Percentiles rank a stretch among this genome's conserved stretches.
phyloP scores from a whole-genome alignment of 2,329 filamentous ascomycete species.

The Dothiorella sarmentorum region DNA sequence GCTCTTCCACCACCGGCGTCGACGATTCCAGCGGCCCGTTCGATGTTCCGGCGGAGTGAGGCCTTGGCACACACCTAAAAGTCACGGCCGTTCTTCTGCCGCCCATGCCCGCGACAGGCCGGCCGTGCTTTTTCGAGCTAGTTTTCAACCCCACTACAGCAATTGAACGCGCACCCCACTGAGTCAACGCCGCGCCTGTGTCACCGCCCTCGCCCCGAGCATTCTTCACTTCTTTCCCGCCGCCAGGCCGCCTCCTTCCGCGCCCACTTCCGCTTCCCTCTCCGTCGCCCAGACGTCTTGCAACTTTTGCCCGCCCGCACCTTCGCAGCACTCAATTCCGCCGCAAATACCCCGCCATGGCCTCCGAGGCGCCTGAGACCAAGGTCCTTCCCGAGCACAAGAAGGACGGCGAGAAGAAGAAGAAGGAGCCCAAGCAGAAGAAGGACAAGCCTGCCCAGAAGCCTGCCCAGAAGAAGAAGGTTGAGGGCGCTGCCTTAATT shows the following conservation, averaged over 20 bases:
- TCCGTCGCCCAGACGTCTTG: background rate
- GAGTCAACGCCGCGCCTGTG: constrained; percentile 10
- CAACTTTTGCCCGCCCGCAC: background rate
- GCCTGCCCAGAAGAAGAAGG: constrained; percentile 48
- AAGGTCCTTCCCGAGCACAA: constrained; percentile 17
- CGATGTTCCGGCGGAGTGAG: constrained; percentile 13
- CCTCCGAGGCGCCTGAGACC: constrained; percentile 13
- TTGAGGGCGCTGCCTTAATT: constrained; percentile 64
- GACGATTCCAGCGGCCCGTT: constrained; percentile 13
- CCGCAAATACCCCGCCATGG: constrained; percentile 13
- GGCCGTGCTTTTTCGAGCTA: background rate
- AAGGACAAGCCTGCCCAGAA: constrained; percentile 20
- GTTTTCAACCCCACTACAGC: constrained; percentile 16
- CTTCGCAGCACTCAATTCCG: background rate
- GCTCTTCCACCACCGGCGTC: background rate
- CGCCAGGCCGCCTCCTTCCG: background rate
- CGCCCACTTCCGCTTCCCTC: background rate
- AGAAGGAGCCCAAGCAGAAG: constrained; percentile 21
- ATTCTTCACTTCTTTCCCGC: background rate
- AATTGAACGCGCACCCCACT: constrained; percentile 4
- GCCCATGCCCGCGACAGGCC: background rate
- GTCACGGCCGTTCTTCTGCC: background rate
- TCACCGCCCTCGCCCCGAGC: constrained; percentile 3
- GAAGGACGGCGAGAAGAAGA: constrained; percentile 18
- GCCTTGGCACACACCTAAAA: background rate